phyloP scores from a whole-genome alignment of 768 basidiomycete genomes.

The Amylocystis lapponica region DNA sequence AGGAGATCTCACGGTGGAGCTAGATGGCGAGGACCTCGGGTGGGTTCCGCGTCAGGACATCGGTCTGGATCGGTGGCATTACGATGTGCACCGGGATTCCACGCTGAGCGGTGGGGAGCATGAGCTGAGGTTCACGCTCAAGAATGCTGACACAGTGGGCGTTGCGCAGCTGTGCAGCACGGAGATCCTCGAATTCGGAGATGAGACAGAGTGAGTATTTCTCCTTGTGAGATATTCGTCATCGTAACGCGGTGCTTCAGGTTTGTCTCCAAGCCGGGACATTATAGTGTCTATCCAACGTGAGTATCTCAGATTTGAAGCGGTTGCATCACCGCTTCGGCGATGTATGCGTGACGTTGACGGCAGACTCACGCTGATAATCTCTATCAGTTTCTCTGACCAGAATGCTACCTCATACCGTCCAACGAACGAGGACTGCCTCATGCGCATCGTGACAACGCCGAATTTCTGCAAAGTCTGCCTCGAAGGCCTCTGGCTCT shows the following conservation, averaged over 20 bases:
- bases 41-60: constrained; percentile 55
- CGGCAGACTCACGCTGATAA: not conserved
- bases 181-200: constrained; percentile 70
- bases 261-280: constrained; percentile 50
- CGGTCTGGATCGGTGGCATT: constrained; percentile 72
- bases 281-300: constrained; percentile 73
- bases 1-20: constrained; percentile 46
- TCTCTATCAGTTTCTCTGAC: constrained; percentile 48
- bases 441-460: constrained; percentile 68
- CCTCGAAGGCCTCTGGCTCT: constrained; percentile 67
- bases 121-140: constrained; percentile 50
- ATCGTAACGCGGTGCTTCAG: constrained; percentile 27
- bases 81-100: constrained; percentile 45
- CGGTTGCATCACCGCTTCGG: not conserved
- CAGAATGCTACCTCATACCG: constrained; percentile 63
- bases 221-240: not conserved
- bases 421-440: constrained; percentile 79
- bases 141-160: constrained; percentile 42
- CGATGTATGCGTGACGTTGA: not conserved
- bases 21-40: constrained; percentile 54
- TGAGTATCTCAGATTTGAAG: constrained; percentile 26
- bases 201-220: constrained; percentile 47
- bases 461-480: constrained; percentile 76
- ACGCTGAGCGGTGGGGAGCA: constrained; percentile 48
- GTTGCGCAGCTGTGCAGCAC: constrained; percentile 71